Evolutionary conservation across 306 rosid species (phyloP), one percentile per base, ranked within the genome.

Genomic region (Mimosa pudica): DNA sequence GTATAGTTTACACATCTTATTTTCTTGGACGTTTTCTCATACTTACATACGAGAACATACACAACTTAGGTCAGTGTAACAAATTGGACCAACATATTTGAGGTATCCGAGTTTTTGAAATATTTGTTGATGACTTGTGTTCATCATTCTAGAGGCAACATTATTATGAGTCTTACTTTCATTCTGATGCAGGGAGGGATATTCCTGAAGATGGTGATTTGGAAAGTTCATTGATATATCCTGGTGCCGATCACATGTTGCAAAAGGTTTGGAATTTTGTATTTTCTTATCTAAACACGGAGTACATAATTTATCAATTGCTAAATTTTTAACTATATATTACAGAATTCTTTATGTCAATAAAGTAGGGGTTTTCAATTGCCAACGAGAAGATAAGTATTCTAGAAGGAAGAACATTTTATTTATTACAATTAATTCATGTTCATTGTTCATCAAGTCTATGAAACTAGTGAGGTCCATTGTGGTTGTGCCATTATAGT

Each of bases 231-330:
- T 84, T 89, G 94, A 89, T 84, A 77, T 75, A 86, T 85, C 86
- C 91, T 47, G 93, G 94, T 82, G 92, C 91, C 77, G 99, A 90
- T 87, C 87, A 87, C 33, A 91, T 90, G 75, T 77, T 96, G 78
- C 86, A 87, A 74, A 89, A 91, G 99, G 99, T 90, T 78, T 78
- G 90, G 38, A 70, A 73, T 54, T 49, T 35, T 65, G n/a, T 32
- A 62, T 61, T 67, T 63, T 51, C 72, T 69, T 81, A 45, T 70
- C 38, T 20, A 4, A 18, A 45, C 38, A 10, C 46, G 74, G 46
- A 20, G 45, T 11, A 11, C 17, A 30, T 55, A 44, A 30, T 41
- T 7, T 76, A 47, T 71, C 13, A 38, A 9, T 8, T 12, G 45
- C 55, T 38, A 4, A 7, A 62, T 5, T 62, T 61, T 20, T 17